Conservation (phyloP, 2,329 filamentous ascomycete genomes). For the Purpureocillium takamizusanense region DNA sequence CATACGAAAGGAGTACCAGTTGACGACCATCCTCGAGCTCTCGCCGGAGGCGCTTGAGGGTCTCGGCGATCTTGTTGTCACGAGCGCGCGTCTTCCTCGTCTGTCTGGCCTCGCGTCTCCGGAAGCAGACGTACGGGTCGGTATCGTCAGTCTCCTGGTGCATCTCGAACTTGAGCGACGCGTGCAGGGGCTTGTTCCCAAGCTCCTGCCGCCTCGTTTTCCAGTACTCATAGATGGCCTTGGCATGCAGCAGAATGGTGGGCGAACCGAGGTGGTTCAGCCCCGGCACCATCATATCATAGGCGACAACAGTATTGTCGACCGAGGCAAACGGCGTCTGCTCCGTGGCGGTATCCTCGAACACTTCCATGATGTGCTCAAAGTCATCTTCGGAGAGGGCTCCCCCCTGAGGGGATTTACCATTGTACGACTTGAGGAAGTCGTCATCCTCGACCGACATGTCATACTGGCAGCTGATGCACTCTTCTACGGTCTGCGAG, state of each 20-base stretch:
- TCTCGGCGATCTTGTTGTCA: conserved; percentile 90
- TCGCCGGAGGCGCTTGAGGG: conserved; percentile 80
- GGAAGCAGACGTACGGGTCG: conserved; percentile 97
- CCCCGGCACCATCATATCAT: conserved; percentile 65
- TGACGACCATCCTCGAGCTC: conserved; percentile 86
- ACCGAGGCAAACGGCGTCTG: conserved; percentile 85
- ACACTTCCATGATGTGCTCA: conserved; percentile 89
- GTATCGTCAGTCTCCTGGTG: conserved; percentile 90
- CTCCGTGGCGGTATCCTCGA: conserved; percentile 75
- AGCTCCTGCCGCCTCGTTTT: conserved; percentile 57
- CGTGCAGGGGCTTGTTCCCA: conserved; percentile 65
- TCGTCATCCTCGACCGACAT: conserved; percentile 86
- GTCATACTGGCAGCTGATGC: conserved; percentile 82
- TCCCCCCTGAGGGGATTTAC: conserved; percentile 53
- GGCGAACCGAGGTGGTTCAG: conserved; percentile 43
- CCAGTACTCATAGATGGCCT: conserved; percentile 87
- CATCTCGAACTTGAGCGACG: conserved; percentile 84
- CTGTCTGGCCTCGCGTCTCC: conserved; percentile 85
- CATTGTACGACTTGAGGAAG: conserved; percentile 77
- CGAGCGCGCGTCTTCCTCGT: conserved; percentile 90
- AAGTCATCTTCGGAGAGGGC: conserved; percentile 84
- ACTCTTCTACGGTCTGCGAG: conserved; percentile 96
- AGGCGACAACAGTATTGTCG: conserved; percentile 76
- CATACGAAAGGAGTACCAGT: conserved; percentile 66
- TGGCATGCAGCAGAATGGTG: conserved; percentile 51